A percentile compares a stretch with the other conserved stretches of the same genome.
Evolutionary conservation across 1,139 yeast species (phyloP).

Genomic region (Hansenula sp.): DNA sequence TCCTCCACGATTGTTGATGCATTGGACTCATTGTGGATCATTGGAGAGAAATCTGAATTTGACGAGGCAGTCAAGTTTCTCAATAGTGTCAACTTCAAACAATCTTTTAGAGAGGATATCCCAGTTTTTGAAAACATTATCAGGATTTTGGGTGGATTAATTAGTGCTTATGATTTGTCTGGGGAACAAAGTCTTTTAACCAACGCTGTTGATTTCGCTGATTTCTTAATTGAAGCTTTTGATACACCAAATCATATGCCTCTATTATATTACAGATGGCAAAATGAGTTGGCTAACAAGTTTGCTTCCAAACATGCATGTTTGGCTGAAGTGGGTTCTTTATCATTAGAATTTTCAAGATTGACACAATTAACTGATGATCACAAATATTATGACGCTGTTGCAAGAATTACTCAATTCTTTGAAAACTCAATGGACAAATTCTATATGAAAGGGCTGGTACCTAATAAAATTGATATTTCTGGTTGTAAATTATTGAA

Average conservation of each 20-base stretch:
- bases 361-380: slow-evolving; percentile 67
- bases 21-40: slow-evolving; percentile 61
- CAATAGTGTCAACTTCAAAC: slow-evolving; percentile 47
- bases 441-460: slow-evolving; percentile 35
- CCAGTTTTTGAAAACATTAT: slow-evolving; percentile 74
- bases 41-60: slow-evolving; percentile 56
- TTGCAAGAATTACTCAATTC: slow-evolving; percentile 39
- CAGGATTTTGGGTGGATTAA: slow-evolving; percentile 67
- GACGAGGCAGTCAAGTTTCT: slow-evolving; percentile 49
- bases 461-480: slow-evolving; percentile 41
- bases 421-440: slow-evolving; percentile 31
- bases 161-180: slow-evolving; percentile 67
- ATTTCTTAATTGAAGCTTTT: slow-evolving; percentile 63
- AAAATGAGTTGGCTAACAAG: slow-evolving; percentile 41
- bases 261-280: slow-evolving; percentile 55
- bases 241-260: slow-evolving; percentile 72
- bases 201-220: slow-evolving; percentile 63
- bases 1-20: slow-evolving; percentile 60
- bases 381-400: slow-evolving; percentile 40
- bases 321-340: slow-evolving; percentile 65
- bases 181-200: slow-evolving; percentile 48
- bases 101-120: slow-evolving; percentile 36
- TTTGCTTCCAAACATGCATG: slow-evolving; percentile 45
- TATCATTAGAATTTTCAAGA: slow-evolving; percentile 67
- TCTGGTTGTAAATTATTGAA: slow-evolving; percentile 42